Percentiles rank a stretch among this genome's conserved stretches.
phyloP scores from a whole-genome alignment of 2,329 filamentous ascomycete species.

The Mariannaea elegans region DNA sequence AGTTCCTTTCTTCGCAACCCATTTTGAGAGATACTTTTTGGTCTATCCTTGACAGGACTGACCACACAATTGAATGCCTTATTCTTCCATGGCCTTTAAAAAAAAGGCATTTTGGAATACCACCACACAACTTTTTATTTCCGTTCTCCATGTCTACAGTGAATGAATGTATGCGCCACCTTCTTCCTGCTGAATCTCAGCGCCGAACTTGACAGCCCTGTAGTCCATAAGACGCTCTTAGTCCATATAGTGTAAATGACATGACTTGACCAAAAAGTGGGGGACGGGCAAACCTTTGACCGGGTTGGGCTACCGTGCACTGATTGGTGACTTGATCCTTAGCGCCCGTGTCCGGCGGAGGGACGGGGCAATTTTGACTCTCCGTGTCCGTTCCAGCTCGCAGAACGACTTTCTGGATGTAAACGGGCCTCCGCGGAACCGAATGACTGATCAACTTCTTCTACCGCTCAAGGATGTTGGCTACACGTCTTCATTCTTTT shows the following conservation, averaged over 20 bases:
- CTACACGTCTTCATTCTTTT: constrained; percentile 13
- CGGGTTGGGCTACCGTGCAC: background rate
- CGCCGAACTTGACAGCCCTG: no score
- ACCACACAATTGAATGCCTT: constrained; percentile 34
- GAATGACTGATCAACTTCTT: constrained; percentile 17
- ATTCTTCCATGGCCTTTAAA: constrained; percentile 18
- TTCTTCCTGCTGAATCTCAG: no score
- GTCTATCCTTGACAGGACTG: constrained; percentile 24
- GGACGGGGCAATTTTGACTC: constrained; percentile 39
- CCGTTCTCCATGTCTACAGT: constrained; percentile 11
- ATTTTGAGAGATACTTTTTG: constrained; percentile 31
- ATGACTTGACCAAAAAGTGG: no score
- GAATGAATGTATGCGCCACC: no score
- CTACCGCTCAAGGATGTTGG: constrained; percentile 25
- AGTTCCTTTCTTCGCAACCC: constrained; percentile 34
- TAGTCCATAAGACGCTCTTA: no score
- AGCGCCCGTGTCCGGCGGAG: constrained; percentile 34
- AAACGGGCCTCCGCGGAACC: constrained; percentile 26
- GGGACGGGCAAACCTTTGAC: background rate
- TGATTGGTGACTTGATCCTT: background rate
- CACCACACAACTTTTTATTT: constrained; percentile 1
- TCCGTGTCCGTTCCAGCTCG: constrained; percentile 42
- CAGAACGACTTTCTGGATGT: no score
- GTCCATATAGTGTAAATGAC: no score
- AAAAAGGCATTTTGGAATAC: constrained; percentile 12